Evolutionary conservation across 768 basidiomycete genomes (phyloP).

Genomic region (Auricularia heimuer): DNA sequence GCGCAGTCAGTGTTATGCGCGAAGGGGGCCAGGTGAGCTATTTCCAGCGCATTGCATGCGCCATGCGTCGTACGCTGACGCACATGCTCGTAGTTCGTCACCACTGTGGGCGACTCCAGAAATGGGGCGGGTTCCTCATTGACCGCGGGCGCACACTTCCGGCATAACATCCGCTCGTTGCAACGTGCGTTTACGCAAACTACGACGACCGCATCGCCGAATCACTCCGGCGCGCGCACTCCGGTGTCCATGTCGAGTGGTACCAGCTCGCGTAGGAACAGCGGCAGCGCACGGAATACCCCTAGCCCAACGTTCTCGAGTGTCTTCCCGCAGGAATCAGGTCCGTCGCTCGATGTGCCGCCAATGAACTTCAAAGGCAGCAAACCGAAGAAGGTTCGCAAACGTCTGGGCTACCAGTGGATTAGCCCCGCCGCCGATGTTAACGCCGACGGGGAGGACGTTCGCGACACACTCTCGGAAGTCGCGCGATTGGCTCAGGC

Average conservation of each 20-base stretch:
- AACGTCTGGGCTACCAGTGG: constrained; percentile 67
- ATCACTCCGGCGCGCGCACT: background rate
- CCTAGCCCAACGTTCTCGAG: background rate
- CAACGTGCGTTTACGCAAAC: constrained; percentile 15
- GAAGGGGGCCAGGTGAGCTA: constrained; percentile 24
- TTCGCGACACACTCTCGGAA: constrained; percentile 41
- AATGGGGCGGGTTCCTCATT: background rate
- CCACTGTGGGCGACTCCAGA: constrained; percentile 57
- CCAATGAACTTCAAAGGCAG: background rate
- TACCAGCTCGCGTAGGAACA: background rate
- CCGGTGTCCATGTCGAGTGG: background rate
- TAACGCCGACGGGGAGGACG: constrained; percentile 73
- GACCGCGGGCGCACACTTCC: background rate
- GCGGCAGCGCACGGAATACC: background rate
- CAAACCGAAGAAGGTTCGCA: constrained; percentile 9
- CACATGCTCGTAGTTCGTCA: constrained; percentile 54
- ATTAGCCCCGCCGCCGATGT: constrained; percentile 72
- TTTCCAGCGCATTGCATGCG: background rate
- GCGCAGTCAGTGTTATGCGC: constrained; percentile 49
- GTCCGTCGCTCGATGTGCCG: background rate
- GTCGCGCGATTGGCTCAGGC: constrained; percentile 30
- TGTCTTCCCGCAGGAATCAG: background rate
- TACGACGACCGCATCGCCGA: background rate
- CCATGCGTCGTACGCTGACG: background rate
- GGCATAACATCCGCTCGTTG: constrained; percentile 41